Conservation (phyloP, 495 filamentous ascomycete species). For the Xylaria flabelliformis region DNA sequence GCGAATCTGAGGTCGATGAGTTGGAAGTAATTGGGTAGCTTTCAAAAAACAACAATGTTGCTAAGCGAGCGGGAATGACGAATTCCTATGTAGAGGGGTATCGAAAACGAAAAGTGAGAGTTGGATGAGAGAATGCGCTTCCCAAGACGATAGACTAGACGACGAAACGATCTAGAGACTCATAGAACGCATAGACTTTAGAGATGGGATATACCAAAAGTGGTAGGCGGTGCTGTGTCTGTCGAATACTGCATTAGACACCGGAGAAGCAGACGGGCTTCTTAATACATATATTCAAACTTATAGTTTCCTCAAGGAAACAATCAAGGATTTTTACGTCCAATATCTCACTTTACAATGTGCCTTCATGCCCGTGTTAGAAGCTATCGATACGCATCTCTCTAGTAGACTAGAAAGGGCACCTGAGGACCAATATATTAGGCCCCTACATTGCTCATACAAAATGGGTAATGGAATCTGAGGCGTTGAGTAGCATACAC, state of each 20-base stretch:
- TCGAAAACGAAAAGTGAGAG: not conserved
- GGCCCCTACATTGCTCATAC: conserved; percentile 18
- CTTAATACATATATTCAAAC: conserved; percentile 17
- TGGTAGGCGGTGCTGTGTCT: not conserved
- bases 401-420: not conserved
- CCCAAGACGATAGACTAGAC: not conserved
- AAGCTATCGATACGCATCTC: not conserved
- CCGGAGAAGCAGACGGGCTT: not conserved
- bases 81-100: not conserved
- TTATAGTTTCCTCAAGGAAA: not conserved
- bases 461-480: not conserved
- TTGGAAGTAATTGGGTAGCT: not conserved
- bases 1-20: not conserved
- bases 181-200: conserved; percentile 3
- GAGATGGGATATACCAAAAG: conserved; percentile 2
- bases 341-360: conserved; percentile 15
- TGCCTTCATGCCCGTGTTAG: not conserved
- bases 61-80: too few species aligned
- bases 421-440: not conserved
- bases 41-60: not conserved
- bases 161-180: conserved; percentile 11
- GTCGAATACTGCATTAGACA: conserved; percentile 2
- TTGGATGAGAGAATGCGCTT: not conserved
- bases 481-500: not conserved
- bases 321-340: not conserved